A percentile compares a stretch with the other conserved stretches of the same genome.
Evolutionary conservation across 139 green algal genomes (phyloP).

Genomic region (Dunaliella primolecta): DNA sequence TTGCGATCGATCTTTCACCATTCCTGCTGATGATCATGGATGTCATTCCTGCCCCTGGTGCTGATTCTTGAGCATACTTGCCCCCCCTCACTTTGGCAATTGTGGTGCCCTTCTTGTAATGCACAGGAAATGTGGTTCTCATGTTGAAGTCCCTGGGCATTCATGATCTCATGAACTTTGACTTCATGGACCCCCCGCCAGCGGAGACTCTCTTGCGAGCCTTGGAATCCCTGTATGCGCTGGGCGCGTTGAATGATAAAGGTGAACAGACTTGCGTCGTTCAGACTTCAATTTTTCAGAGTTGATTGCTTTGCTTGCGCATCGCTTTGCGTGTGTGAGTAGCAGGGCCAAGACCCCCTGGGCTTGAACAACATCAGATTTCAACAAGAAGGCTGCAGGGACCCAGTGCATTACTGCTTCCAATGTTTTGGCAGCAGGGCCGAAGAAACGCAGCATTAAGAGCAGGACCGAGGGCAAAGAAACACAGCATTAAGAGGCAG

Average conservation of each 20-base stretch:
- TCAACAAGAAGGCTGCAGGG: no score
- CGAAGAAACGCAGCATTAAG: no score
- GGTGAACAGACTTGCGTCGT: slow-evolving; percentile 17
- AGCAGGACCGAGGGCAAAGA: no score
- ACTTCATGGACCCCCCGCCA: slow-evolving; percentile 90
- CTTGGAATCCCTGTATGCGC: slow-evolving; percentile 95
- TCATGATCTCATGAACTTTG: slow-evolving; percentile 88
- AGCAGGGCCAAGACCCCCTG: no score
- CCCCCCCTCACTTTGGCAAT: background rate
- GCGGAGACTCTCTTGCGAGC: slow-evolving; percentile 88
- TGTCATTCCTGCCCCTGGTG: no score
- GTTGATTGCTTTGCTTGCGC: background rate
- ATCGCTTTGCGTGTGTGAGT: background rate
- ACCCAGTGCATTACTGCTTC: no score
- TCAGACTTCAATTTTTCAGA: background rate
- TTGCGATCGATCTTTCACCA: no score
- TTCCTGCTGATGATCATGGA: no score
- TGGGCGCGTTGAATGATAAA: slow-evolving; percentile 93
- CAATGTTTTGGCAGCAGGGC: no score
- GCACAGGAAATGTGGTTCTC: slow-evolving; percentile 86
- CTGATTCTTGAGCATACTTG: no score
- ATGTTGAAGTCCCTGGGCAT: slow-evolving; percentile 92
- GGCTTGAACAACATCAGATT: no score
- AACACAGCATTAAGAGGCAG: no score
- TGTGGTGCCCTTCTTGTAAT: background rate